Base-by-base conservation (phyloP, 371 early-diverging fungal species). In the Mucor sp. region DNA sequence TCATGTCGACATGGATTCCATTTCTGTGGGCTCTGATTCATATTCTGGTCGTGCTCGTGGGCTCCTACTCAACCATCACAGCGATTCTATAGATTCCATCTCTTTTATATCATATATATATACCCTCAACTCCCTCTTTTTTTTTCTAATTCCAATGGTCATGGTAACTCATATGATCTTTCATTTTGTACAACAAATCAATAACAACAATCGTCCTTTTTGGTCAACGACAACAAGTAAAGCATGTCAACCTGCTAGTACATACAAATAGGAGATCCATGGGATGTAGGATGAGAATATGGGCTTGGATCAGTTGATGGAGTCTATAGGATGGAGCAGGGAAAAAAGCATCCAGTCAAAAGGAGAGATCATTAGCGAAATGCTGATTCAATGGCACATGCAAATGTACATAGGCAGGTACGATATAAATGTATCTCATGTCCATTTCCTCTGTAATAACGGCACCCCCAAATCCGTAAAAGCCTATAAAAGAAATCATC, bases 1-100 rank as follows among this genome's bases (percentile, higher is more conserved):
- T 81, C 70, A 88, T 90, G 89, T 85, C 88, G 4, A 86, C 87
- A 12, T 90, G 90, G 90, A 83, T 88, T 25, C 90, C 90, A 1
- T 85, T 88, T 56, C 70, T 90, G 41, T 90, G 90, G 89, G 86
- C 85, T n/a, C 71, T 90, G 14, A 85, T 89, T 53, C 89, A 90
- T 69, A 84, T 87, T 0, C 68, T 90, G 12, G 74, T 89, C 21
- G 85, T 87, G 8, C 63, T 90, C 39, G 77, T 89, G 64, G 86
- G 88, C 1, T 83, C 85, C 33, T 89, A 87, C 65, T 86, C 90
- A 1, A 87, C 88, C 9, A 86, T 89, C 56, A 87, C 89, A 43
- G 84, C 88, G 39, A 85, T 88, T 60, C 76, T 90, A 4, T 89
- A 76, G 61, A 32, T 25, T 23, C 8, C 25, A 25, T 50, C 6